Conservation (phyloP, 805 yeast genomes). For the Pichia phayaonensis region DNA sequence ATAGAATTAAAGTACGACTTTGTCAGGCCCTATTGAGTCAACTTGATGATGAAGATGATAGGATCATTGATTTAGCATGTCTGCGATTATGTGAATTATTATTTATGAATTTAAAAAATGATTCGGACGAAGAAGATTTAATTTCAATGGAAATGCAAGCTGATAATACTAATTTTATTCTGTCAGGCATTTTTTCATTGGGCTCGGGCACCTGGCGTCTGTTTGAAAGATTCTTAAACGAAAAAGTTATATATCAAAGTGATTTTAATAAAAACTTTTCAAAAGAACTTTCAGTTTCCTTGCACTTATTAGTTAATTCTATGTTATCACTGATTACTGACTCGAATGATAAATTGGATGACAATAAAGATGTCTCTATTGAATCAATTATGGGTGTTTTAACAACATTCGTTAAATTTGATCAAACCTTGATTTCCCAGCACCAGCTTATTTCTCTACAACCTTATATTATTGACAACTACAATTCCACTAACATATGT, state of each 20-base stretch:
- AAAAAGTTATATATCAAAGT: constrained; percentile 31
- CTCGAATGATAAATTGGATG: constrained; percentile 22
- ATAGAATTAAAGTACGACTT: constrained; percentile 32
- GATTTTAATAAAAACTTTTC: constrained; percentile 13
- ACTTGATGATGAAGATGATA: constrained; percentile 65
- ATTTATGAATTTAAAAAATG: constrained; percentile 19
- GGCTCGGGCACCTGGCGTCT: constrained; percentile 35
- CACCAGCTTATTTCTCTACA: constrained; percentile 61
- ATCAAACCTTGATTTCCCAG: constrained; percentile 48
- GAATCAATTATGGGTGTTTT: constrained; percentile 41
- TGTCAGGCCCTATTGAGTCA: constrained; percentile 46
- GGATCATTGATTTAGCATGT: constrained; percentile 37
- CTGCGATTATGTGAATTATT: constrained; percentile 31
- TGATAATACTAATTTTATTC: constrained; percentile 9
- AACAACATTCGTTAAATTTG: constrained; percentile 48
- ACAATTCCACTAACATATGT: constrained; percentile 33
- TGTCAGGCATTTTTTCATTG: constrained; percentile 32
- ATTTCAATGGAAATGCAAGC: background rate
- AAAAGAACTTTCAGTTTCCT: constrained; percentile 15
- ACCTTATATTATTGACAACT: constrained; percentile 51
- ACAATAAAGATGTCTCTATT: constrained; percentile 13
- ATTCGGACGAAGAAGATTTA: background rate
- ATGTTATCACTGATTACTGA: constrained; percentile 33
- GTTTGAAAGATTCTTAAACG: constrained; percentile 42
- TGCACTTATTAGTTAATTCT: constrained; percentile 28